Base-by-base conservation (phyloP, 148 eudicot genomes). In the Oxyria digyna region DNA sequence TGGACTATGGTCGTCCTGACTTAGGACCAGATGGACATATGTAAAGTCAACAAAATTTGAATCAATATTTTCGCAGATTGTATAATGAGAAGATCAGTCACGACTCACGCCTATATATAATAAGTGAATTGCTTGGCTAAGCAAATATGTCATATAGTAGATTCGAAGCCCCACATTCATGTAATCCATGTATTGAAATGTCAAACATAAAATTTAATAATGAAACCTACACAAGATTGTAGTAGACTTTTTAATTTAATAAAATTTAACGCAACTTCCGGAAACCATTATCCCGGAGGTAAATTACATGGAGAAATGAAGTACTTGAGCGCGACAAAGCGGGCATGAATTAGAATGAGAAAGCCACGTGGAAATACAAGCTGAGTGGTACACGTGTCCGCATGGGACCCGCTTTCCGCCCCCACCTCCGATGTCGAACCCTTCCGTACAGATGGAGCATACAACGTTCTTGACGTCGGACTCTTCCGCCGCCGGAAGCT, bases 341-440 rank as follows among this genome's bases (percentile, higher is more conserved):
- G 81, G 81, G 46, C 78, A 78, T 69, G 73, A 78, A 21, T 74
- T 68, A 21, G 15, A 68, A 12, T 48, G 24, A 12, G 75, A 68
- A 23, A 78, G 73, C 81, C 81, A 78, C 0, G 81, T 49, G 4
- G 73, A 42, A 40, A 75, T 74, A 74, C 81, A 78, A 2, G 40
- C 31, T 7, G 64, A 74, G 64, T 78, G 81, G 54, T 68, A 78
- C 52, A 78, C 78, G 67, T 78, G 81, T 21, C 78, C 75, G n/a
- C 81, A 78, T 3, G 81, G 78, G 49, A 72, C 69, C 75, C 15
- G 75, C 62, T 75, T 78, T 33, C 73, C 75, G 12, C 45, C 75
- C 3, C 41, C 32, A 0, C 15, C 65, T 20, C 72, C 64, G n/a
- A 10, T 42, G 26, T 62, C 50, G 46, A 78, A 74, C 7, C 69